Conservation (phyloP, 441 rosid species). For the Aquilaria agallochum region DNA sequence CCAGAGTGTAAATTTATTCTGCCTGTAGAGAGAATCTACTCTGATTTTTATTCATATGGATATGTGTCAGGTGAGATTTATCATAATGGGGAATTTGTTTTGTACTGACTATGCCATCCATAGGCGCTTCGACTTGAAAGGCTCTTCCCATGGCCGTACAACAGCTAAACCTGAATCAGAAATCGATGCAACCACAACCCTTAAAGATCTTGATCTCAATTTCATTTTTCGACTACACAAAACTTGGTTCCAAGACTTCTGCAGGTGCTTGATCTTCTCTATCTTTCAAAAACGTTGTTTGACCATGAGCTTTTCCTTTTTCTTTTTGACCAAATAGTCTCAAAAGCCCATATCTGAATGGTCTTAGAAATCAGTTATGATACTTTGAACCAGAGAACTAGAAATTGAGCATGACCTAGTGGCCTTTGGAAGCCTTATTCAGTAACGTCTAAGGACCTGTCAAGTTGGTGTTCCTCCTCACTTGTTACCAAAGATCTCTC, state of each 20-base stretch:
- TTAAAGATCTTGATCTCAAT: slow-evolving; percentile 96
- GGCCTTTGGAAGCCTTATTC: no score
- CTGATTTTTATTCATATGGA: slow-evolving; percentile 19
- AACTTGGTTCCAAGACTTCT: slow-evolving; percentile 86
- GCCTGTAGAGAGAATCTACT: slow-evolving; percentile 2
- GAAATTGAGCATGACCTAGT: no score
- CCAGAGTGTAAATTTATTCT: no score
- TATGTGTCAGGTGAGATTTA: slow-evolving; percentile 76
- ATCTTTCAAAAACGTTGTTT: not conserved
- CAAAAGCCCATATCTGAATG: no score
- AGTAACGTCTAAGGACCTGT: no score
- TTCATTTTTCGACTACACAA: slow-evolving; percentile 72
- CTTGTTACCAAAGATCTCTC: no score
- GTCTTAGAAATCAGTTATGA: no score
- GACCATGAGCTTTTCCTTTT: no score
- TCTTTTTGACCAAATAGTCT: no score
- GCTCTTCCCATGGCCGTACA: slow-evolving; percentile 92
- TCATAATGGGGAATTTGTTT: slow-evolving; percentile 95
- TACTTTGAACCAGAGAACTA: no score
- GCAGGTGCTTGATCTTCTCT: slow-evolving; percentile 51
- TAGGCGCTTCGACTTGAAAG: slow-evolving; percentile 93
- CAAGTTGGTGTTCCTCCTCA: no score
- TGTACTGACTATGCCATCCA: slow-evolving; percentile 77
- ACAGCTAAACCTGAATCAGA: slow-evolving; percentile 85
- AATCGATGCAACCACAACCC: slow-evolving; percentile 80